These are phyloP conservation scores for Atkinsonella hypoxylon DNA, from an alignment of 2,329 filamentous ascomycete genomes.

Conservation along the genomic window DNA sequence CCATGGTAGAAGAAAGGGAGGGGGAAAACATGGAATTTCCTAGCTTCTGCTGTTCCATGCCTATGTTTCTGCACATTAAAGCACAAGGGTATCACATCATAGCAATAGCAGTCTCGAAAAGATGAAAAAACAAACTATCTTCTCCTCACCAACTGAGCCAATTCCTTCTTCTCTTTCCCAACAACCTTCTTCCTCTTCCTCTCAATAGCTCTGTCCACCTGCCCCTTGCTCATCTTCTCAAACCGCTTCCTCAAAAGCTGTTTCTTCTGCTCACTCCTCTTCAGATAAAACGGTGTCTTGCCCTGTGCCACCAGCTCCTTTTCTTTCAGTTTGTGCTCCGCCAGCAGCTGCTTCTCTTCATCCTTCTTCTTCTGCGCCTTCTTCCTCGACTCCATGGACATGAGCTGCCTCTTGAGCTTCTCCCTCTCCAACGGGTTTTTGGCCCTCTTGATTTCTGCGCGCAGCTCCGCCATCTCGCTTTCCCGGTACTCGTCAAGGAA, in stretches of 20 bases:
- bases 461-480: conserved; percentile 68
- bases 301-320: conserved; percentile 76
- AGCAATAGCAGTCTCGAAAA: too few relatives aligned
- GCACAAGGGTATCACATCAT: too few relatives aligned
- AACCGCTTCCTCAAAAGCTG: conserved; percentile 68
- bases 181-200: conserved; percentile 81
- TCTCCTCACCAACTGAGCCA: conserved; percentile 31
- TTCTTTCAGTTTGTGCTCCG: conserved; percentile 70
- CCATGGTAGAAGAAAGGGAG: too few relatives aligned
- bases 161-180: conserved; percentile 69
- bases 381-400: conserved; percentile 67
- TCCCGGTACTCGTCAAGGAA: conserved; percentile 83
- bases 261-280: conserved; percentile 87
- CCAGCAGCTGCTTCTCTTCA: conserved; percentile 54
- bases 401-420: conserved; percentile 57
- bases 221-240: conserved; percentile 69
- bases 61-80: too few relatives aligned
- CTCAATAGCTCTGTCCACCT: conserved; percentile 77
- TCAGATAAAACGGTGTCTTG: conserved; percentile 87
- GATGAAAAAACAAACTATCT: neutral
- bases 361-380: conserved; percentile 60
- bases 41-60: too few relatives aligned
- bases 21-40: too few relatives aligned
- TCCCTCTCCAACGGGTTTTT: conserved; percentile 57
- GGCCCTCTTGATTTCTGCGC: conserved; percentile 49